Base-by-base conservation (phyloP, 176 grass and related monocot genomes). In the Carex pumila region DNA sequence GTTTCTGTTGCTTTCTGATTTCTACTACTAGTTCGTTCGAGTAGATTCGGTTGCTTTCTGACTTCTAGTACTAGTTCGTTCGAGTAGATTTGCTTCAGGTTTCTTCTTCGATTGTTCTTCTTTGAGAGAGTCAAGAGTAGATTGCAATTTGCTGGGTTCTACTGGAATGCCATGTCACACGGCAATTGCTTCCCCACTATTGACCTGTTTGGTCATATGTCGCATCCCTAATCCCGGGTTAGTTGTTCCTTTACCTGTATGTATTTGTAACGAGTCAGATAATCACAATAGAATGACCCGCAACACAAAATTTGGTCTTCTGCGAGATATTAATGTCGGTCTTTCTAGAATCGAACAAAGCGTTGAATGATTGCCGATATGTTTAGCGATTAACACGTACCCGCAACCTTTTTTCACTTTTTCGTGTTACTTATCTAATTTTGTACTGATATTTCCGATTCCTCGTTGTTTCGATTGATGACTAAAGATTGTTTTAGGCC, bases 1-100 rank as follows among this genome's bases (percentile, higher is more conserved):
- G 39, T 84, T 12, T 17, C 13, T 4, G 8, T 49, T 3, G 75
- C 79, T 62, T 2, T 52, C 13, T 22, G 68, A 85, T 81, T 43
- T 14, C 82, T 74, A 76, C 52, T 79, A 31, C 49, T 21, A 70
- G 49, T 81, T 67, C 63, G 63, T 71, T 80, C 19, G 21, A 65
- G 61, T 65, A 66, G 81, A 83, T 52, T 83, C 58, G 25, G 8
- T 49, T 3, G 75, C 79, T 62, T 2, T 52, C 13, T 22, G 68
- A 85, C 78, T 43, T 14, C 82, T 74, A 76, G 39, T 79, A 31
- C 49, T 21, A 70, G 49, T 81, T 67, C 63, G 63, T 71, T 80
- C 19, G 21, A 65, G 61, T 65, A 66, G 81, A 83, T 52, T 83
- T 34, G 58, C 3, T 66, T 69, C 34, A 32, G 32, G 22, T 22